Conservation (phyloP, 2,329 filamentous ascomycete species). For the Amylocarpus encephaloides region DNA sequence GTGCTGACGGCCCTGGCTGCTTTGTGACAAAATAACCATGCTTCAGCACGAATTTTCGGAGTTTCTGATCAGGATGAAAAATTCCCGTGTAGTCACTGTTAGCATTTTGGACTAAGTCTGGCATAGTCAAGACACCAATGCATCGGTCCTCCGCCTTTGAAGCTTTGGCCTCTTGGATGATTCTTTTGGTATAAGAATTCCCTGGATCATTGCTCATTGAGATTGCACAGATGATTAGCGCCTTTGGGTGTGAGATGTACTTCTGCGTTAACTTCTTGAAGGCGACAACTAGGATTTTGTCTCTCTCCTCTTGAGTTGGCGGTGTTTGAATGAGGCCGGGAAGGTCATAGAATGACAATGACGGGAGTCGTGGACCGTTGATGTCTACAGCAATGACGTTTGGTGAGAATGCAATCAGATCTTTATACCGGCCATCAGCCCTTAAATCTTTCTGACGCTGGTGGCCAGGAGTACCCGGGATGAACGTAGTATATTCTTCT, state of each 20-base stretch:
- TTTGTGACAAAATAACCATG: conserved; percentile 78
- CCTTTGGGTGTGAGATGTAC: conserved; percentile 63
- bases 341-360: conserved; percentile 77
- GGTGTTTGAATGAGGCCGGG: conserved; percentile 65
- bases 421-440: conserved; percentile 31
- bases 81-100: conserved; percentile 57
- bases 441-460: conserved; percentile 26
- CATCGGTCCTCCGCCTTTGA: conserved; percentile 48
- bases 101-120: conserved; percentile 60
- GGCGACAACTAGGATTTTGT: conserved; percentile 59
- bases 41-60: conserved; percentile 47
- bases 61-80: conserved; percentile 44
- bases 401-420: conserved; percentile 66
- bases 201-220: conserved; percentile 74
- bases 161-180: conserved; percentile 48
- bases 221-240: conserved; percentile 70
- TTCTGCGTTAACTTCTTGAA: conserved; percentile 63
- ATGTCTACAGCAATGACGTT: conserved; percentile 77
- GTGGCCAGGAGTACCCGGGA: conserved; percentile 18
- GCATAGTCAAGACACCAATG: conserved; percentile 77
- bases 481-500: conserved; percentile 41
- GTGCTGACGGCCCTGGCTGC: conserved; percentile 42
- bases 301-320: conserved; percentile 55
- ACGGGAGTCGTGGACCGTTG: conserved; percentile 61
- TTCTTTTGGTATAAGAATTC: conserved; percentile 63